Percentiles rank a stretch among this genome's conserved stretches.
Conservation (phyloP, 1,284 basidiomycete species). For the Jaminaea rosea region DNA sequence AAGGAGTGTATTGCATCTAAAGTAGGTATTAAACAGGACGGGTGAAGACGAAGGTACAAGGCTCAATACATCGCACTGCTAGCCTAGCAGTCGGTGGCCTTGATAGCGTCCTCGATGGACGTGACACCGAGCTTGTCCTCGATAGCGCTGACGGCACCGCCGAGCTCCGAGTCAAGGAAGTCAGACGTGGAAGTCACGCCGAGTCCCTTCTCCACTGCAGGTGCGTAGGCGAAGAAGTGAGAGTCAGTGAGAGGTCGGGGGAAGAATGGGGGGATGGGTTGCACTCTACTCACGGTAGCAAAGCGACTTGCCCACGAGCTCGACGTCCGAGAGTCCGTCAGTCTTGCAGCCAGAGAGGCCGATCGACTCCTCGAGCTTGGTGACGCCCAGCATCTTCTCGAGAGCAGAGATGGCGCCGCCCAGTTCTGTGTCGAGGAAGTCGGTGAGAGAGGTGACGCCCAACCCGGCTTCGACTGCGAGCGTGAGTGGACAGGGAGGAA, state of each 20-base stretch:
- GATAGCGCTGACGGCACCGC: conserved; percentile 8
- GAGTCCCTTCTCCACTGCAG: conserved; percentile 3
- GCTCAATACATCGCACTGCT: too few species aligned
- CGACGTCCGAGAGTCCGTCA: not conserved
- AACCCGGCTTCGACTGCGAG: too few species aligned
- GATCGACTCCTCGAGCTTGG: conserved; percentile 5
- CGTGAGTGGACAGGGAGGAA: too few species aligned
- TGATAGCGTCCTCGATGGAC: conserved; percentile 7
- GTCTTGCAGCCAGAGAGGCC: conserved; percentile 7
- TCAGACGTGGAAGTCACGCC: conserved; percentile 6
- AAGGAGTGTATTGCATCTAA: too few species aligned
- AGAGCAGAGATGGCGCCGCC: conserved; percentile 2
- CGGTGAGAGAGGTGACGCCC: not conserved
- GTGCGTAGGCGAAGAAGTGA: too few species aligned
- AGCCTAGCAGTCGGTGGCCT: too few species aligned
- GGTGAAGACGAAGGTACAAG: too few species aligned
- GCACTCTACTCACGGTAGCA: too few species aligned
- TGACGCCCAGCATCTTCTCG: conserved; percentile 9
- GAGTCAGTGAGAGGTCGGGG: not conserved
- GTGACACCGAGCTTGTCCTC: conserved; percentile 9
- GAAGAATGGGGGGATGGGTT: not conserved
- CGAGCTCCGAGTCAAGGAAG: conserved; percentile 3
- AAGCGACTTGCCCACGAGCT: conserved; percentile 1
- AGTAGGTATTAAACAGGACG: too few species aligned
- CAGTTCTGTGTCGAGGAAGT: conserved; percentile 4